Base-by-base conservation (phyloP, 345 rosid species). In the Aquilaria malaccensis region DNA sequence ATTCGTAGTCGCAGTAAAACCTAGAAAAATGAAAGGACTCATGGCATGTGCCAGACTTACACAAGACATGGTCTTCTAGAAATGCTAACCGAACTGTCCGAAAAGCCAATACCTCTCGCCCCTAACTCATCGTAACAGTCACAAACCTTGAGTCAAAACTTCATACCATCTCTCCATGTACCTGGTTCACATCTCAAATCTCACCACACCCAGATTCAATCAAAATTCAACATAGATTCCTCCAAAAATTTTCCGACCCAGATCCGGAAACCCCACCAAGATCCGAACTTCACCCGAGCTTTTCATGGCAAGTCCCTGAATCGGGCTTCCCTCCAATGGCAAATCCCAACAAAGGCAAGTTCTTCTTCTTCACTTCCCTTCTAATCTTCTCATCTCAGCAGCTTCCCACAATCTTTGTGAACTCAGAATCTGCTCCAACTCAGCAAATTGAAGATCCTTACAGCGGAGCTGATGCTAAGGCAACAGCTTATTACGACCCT, bases 311-410 rank as follows among this genome's bases (percentile, higher is more conserved):
- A 69, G 66, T 63, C 59, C 11, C 69, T 76, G 75, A 76, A 61
- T 57, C 71, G 11, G 29, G 49, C 11, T 12, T 52, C 48, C 22
- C 65, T 69, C 57, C 48, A 65, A 85, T 86, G 96, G 95, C 80
- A 51, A 59, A 48, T 77, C 57, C 65, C 55, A 72, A 12, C 55
- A 69, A 72, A 67, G 86, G 86, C 91, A 92, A 81, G 95, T 77
- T 76, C 15, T 56, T 75, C 33, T 57, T 83, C 15, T 69, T 79
- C 65, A 64, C 11, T 72, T 63, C 81, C 51, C 74, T 86, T 67
- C 63, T 81, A 61, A 46, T 80, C 71, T 78, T 79, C 14, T 61
- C 65, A 69, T 64, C 72, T 45, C 54, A 58, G 7, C 68, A 60
- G 41, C 33, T 33, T 47, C 54, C 67, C 57, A 47, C 66, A 47